Evolutionary conservation across 1,284 basidiomycete species (phyloP).

Genomic region (Rhodotorula sp.): DNA sequence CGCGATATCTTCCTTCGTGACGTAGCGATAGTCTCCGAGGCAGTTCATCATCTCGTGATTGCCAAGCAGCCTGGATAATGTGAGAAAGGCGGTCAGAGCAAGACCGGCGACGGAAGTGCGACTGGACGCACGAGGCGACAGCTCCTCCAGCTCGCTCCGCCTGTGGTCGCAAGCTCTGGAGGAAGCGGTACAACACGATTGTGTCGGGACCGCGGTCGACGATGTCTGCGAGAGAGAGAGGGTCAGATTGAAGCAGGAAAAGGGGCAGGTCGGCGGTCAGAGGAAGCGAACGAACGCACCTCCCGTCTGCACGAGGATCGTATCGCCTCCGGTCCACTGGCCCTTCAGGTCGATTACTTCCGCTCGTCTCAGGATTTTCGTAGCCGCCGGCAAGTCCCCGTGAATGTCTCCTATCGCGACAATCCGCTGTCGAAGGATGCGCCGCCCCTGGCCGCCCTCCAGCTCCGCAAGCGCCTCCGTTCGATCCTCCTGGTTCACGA

Average conservation of each 20-base stretch:
- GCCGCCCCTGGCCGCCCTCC: background rate
- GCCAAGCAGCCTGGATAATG: slow-evolving; percentile 60
- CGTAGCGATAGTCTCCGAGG: slow-evolving; percentile 50
- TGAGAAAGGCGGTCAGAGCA: no score
- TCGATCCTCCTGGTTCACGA: slow-evolving; percentile 8
- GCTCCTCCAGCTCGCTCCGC: slow-evolving; percentile 67
- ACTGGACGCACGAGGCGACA: slow-evolving; percentile 57
- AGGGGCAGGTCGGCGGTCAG: no score
- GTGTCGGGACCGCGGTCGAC: slow-evolving; percentile 86
- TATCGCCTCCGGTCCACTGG: slow-evolving; percentile 30
- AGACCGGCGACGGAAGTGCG: background rate
- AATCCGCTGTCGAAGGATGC: slow-evolving; percentile 11
- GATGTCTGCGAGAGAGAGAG: slow-evolving; percentile 60
- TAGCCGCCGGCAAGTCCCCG: slow-evolving; percentile 27
- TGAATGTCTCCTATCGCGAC: slow-evolving; percentile 38
- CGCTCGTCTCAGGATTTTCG: slow-evolving; percentile 21
- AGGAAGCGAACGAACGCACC: slow-evolving; percentile 4
- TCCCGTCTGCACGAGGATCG: slow-evolving; percentile 39
- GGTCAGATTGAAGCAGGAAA: no score
- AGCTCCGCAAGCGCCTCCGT: no score
- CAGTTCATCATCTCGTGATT: slow-evolving; percentile 68
- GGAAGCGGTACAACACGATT: slow-evolving; percentile 72
- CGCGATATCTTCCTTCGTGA: slow-evolving; percentile 50
- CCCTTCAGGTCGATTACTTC: slow-evolving; percentile 26
- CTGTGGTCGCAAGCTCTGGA: slow-evolving; percentile 76